phyloP scores from a whole-genome alignment of 345 rosid genomes.

The Capsella bursapastoris region DNA sequence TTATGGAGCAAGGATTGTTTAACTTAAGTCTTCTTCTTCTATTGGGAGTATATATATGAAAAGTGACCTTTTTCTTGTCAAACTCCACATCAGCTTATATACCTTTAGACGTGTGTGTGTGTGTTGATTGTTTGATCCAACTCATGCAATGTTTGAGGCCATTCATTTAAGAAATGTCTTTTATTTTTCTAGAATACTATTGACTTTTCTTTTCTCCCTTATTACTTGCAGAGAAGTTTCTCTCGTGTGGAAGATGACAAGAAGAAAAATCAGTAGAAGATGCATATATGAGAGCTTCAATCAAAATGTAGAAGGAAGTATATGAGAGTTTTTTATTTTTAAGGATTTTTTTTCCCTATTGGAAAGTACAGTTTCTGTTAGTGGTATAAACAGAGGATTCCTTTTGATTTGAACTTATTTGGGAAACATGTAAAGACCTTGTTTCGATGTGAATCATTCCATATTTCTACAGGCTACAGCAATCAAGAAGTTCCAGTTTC shows the following conservation, averaged over 20 bases:
- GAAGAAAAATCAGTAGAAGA: conserved; percentile 7
- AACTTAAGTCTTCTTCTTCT: not conserved
- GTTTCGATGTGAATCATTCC: not conserved
- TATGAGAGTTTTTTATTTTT: conserved; percentile 9
- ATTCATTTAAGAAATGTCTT: conserved; percentile 27
- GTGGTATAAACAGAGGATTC: conserved; percentile 12
- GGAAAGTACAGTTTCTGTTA: conserved; percentile 20
- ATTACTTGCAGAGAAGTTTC: conserved; percentile 31
- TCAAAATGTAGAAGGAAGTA: not conserved
- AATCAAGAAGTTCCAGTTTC: conserved; percentile 4
- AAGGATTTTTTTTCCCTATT: not conserved
- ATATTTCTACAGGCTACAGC: not conserved
- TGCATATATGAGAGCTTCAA: conserved; percentile 3
- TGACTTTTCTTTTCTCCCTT: conserved; percentile 9
- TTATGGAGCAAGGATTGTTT: conserved; percentile 39
- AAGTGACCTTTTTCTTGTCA: conserved; percentile 23
- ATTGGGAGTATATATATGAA: not conserved
- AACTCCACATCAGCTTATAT: conserved; percentile 31
- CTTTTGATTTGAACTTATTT: conserved; percentile 3
- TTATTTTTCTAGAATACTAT: not conserved
- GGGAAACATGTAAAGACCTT: conserved; percentile 25
- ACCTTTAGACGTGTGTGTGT: conserved; percentile 43
- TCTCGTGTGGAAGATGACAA: conserved; percentile 14
- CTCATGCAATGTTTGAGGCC: conserved; percentile 29
- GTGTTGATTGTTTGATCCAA: conserved; percentile 35